Evolutionary conservation across 352 stramenopile genomes (phyloP).

Genomic region (Phytopythium montanum): DNA sequence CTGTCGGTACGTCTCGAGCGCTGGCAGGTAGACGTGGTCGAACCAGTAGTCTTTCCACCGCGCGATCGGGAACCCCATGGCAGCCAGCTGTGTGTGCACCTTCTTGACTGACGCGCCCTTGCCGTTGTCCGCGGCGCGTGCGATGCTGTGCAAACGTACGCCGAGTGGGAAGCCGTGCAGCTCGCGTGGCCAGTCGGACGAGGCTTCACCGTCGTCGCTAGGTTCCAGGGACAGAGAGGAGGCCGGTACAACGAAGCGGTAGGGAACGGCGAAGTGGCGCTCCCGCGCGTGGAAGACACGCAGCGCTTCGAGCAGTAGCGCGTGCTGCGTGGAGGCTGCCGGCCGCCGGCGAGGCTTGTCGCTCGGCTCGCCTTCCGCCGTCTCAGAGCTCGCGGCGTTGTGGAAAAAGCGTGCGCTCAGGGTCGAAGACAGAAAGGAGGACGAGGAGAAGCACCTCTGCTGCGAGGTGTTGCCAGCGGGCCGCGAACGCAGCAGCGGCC

Average conservation of each 20-base stretch:
- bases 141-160: conserved; percentile 51
- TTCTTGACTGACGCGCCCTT: conserved; percentile 21
- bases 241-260: conserved; percentile 33
- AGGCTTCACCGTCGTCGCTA: no score
- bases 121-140: conserved; percentile 24
- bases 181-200: conserved; percentile 33
- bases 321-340: conserved; percentile 4
- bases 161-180: conserved; percentile 53
- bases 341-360: not conserved
- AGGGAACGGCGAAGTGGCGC: conserved; percentile 61
- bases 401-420: no score
- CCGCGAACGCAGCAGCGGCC: not conserved
- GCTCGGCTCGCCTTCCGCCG: no score
- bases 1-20: conserved; percentile 74
- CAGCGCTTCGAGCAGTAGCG: conserved; percentile 42
- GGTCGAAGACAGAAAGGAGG: not conserved
- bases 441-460: not conserved
- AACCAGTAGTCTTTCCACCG: conserved; percentile 68
- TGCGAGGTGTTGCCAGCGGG: not conserved
- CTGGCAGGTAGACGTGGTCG: conserved; percentile 55
- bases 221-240: conserved; percentile 7
- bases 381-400: no score
- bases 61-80: conserved; percentile 57
- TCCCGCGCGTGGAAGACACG: conserved; percentile 52
- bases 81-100: conserved; percentile 25